Base-by-base conservation (phyloP, 2,329 filamentous ascomycete species). In the Xylariaceae sp. region DNA sequence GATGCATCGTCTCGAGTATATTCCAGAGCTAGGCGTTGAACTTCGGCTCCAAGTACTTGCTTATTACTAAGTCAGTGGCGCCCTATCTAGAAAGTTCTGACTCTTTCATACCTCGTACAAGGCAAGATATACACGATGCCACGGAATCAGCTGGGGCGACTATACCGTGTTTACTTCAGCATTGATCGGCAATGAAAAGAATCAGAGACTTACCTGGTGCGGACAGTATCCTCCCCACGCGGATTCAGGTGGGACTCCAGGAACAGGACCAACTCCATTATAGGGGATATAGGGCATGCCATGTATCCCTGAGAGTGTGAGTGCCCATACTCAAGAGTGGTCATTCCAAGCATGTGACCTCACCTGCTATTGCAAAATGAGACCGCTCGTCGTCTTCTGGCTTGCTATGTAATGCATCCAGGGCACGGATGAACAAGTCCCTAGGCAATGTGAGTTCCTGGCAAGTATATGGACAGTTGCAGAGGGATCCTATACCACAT, bases 81-180 rank as follows among this genome's bases (percentile, higher is more conserved):
- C 7, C 17, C 60, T n/a, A 44, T 17, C n/a, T 2, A 30, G 9
- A 2, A 18, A 13, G 17, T 37, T n/a, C 4, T 7, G 23, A 6
- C 10, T 51, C 8, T 11, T 45, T n/a, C 70, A 9, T 70, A 82
- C 80, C 75, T 86, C 83, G 58, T 75, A 84, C 4, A 85, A 73
- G 6, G 77, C 72, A 48, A 83, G 66, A 60, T 81, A 85, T 2
- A 81, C 78, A 4, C 82, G 79, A 68, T 86, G 83, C 83, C 81
- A 85, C 15, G 78, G 70, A 5, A 77, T 66, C 62, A 84, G 82
- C 23, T 79, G 67, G n/a, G 75, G 71, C 67, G 82, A 77, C 80
- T 66, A 44, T 59, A 23, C 47, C 13, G 18, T n/a, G 41, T 41
- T 18, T 7, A 53, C 60, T 51, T 64, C 10, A 54, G 50, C 57